Base-by-base conservation (phyloP, 2,329 filamentous ascomycete species). In the Ophiostoma tasmaniense region DNA sequence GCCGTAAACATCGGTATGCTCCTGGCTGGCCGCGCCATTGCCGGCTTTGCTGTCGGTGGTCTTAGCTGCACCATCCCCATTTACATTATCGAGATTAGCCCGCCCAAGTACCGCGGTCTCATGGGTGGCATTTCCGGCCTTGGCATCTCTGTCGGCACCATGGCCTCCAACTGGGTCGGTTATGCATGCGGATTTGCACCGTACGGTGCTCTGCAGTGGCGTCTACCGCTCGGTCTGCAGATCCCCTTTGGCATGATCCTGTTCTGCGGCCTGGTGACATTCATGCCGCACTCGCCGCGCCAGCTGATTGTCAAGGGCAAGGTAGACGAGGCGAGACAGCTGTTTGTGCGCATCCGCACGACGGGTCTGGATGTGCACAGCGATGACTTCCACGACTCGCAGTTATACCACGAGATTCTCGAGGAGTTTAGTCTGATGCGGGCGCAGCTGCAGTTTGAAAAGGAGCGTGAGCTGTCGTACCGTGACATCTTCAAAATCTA, bases 101-200 rank as follows among this genome's bases (percentile, higher is more conserved):
- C 82, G 1, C 81, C 82, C 0, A 74, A 78, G 10, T 76, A 77
- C 67, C 80, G 84, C 50, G 84, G 84, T n/a, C 75, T 85, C 17
- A 85, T 85, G 69, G 83, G 81, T 20, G 83, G 83, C 17, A 79
- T 83, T 61, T 83, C 81, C 0, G 84, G 84, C 8, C 82, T 82
- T 66, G 84, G 84, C 8, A 84, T 86, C 70, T 79, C 82, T 2
- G 82, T 85, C 67, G 84, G 84, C 13, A 85, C 83, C 3, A 85
- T 85, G 82, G 76, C 79, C 71, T 83, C 82, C 4, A 87, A 86
- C 73, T 86, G 84, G 84, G 80, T 85, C 3, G 84, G 84, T 2
- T 86, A 82, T 71, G 83, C 83, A 0, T 85, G 84, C 71, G 80
- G 81, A 25, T 85, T 81, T 68, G 83, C 84, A 0, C 78, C 83